Percentiles rank a stretch among this genome's conserved stretches.
phyloP scores from a whole-genome alignment of 345 rosid genomes.

The Isatis tinctoria region DNA sequence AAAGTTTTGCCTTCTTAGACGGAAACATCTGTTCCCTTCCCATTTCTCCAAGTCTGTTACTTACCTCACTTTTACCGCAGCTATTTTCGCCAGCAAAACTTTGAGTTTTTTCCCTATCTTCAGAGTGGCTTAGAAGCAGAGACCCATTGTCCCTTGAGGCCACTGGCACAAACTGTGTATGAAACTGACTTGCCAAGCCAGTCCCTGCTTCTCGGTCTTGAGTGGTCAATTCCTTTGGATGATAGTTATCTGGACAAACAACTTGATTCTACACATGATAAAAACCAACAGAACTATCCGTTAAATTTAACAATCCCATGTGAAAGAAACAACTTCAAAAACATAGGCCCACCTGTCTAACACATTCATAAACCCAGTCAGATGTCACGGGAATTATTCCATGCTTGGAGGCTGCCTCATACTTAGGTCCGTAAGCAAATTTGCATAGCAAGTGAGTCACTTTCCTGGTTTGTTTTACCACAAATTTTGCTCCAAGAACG shows the following conservation, averaged over 20 bases:
- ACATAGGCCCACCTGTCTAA: constrained; percentile 59
- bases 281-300: not conserved
- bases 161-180: constrained; percentile 52
- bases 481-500: constrained; percentile 77
- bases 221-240: constrained; percentile 67
- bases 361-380: constrained; percentile 90
- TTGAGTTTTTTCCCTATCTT: constrained; percentile 33
- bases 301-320: constrained; percentile 4
- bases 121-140: constrained; percentile 48
- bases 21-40: constrained; percentile 28
- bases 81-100: constrained; percentile 22
- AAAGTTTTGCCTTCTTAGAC: constrained; percentile 56
- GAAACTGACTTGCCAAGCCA: constrained; percentile 64
- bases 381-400: constrained; percentile 57
- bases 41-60: constrained; percentile 32
- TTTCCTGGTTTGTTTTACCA: constrained; percentile 56
- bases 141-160: constrained; percentile 47
- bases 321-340: constrained; percentile 3
- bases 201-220: constrained; percentile 64
- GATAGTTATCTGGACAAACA: constrained; percentile 53
- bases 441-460: constrained; percentile 89
- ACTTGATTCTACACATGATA: constrained; percentile 59
- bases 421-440: constrained; percentile 64
- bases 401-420: constrained; percentile 75
- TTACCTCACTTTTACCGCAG: constrained; percentile 25